phyloP scores from a whole-genome alignment of 192 early-diverging fungal genomes.

The Backusella luteola region DNA sequence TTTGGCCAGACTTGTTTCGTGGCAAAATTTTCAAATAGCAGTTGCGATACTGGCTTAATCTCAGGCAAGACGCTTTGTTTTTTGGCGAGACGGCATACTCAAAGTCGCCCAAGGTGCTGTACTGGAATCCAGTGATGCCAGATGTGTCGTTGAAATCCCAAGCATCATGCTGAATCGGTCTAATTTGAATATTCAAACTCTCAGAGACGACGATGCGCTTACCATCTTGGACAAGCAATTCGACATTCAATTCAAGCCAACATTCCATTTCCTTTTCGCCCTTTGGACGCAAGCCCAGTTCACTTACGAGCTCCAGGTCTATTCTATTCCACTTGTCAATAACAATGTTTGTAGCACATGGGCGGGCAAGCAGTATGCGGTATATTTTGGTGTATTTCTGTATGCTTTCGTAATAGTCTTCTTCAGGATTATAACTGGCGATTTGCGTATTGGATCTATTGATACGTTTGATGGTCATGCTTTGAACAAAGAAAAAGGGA shows the following conservation, averaged over 20 bases:
- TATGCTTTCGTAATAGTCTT: constrained; percentile 3
- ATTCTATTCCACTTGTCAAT: constrained; percentile 20
- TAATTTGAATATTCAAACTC: neutral
- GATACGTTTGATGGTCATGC: neutral
- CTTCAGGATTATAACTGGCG: neutral
- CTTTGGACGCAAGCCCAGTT: constrained; percentile 13
- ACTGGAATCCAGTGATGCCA: neutral
- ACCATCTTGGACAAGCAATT: neutral
- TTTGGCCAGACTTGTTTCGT: neutral
- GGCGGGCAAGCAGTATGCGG: neutral
- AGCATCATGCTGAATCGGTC: constrained; percentile 4
- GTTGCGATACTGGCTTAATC: neutral
- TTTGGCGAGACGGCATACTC: constrained; percentile 1
- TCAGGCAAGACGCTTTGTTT: neutral
- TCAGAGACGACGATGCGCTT: neutral
- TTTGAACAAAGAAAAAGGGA: neutral
- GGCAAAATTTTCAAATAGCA: neutral
- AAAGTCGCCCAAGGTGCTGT: neutral
- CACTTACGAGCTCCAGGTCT: constrained; percentile 13
- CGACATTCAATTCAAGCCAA: neutral
- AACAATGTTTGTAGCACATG: neutral
- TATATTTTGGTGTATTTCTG: constrained; percentile 13
- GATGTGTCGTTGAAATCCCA: constrained; percentile 2
- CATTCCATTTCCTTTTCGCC: neutral
- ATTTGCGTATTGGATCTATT: neutral